phyloP scores from a whole-genome alignment of 352 stramenopile species.

The Phytophthora ramorum region DNA sequence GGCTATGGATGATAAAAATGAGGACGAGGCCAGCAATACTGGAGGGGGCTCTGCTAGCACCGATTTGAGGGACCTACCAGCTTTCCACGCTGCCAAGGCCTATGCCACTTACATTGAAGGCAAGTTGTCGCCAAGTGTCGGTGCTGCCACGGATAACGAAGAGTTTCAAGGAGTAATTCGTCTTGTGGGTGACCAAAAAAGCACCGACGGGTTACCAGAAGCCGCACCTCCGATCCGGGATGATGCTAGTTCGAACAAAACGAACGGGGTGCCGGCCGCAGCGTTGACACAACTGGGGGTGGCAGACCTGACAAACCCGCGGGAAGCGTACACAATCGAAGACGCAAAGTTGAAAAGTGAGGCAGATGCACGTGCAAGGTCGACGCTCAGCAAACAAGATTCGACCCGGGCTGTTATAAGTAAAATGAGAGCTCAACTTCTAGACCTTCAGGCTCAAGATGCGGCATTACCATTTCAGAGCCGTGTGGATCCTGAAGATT shows the following conservation, averaged over 20 bases:
- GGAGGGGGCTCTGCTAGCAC: slow-evolving; percentile 27
- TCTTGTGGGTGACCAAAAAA: slow-evolving; percentile 47
- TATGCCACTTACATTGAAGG: slow-evolving; percentile 75
- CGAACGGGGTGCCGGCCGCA: slow-evolving; percentile 24
- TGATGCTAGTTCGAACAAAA: slow-evolving; percentile 5
- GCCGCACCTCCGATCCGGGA: slow-evolving; percentile 18
- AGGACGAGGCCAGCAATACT: slow-evolving; percentile 51
- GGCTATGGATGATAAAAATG: slow-evolving; percentile 48
- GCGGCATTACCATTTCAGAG: slow-evolving; percentile 57
- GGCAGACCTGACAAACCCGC: slow-evolving; percentile 73
- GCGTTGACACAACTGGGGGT: slow-evolving; percentile 51
- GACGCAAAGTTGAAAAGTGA: slow-evolving; percentile 93
- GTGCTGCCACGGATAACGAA: slow-evolving; percentile 55
- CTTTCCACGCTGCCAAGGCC: slow-evolving; percentile 75
- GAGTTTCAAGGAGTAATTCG: slow-evolving; percentile 60
- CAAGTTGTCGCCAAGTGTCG: slow-evolving; percentile 34
- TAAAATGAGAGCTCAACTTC: slow-evolving; percentile 85
- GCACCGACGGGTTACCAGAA: slow-evolving; percentile 37
- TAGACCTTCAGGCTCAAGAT: slow-evolving; percentile 67
- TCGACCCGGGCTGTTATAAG: slow-evolving; percentile 86
- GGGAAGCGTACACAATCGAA: slow-evolving; percentile 92
- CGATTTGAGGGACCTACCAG: slow-evolving; percentile 68
- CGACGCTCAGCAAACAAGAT: slow-evolving; percentile 85
- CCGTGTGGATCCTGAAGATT: slow-evolving; percentile 74
- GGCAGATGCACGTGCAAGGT: slow-evolving; percentile 70